Evolutionary conservation across 768 basidiomycete genomes (phyloP), one percentile per base, ranked within the genome.

Genomic region (Lentinula guzmanii): DNA sequence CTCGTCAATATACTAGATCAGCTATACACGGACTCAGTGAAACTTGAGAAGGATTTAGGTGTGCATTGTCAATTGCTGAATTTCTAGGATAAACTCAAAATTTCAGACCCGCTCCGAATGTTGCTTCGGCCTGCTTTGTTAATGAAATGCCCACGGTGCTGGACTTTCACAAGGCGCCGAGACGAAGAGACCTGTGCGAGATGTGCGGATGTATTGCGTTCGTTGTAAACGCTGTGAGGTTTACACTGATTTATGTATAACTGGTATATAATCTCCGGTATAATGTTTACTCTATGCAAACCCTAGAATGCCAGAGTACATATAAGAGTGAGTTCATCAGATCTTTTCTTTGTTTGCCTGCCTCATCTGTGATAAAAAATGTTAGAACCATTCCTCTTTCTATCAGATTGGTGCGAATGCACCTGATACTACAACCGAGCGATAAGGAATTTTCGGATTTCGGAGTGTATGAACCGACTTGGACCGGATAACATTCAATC

Each of bases 111-210:
- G 15, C 43, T 86, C 2, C 74, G 71, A 0, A 73, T 93, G 58
- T 79, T 81, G 13, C 76, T 91, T n/a, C 77, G 79, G 16, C 88
- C 91, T 15, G 83, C 92, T 10, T 74, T 71, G 4, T 63, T 73
- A 56, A 68, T 76, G 21, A 95, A 96, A 71, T 98, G 96, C 70
- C 91, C 94, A 24, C 83, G 95, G 15, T 98, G 96, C 71, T 97
- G 95, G 94, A 88, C 85, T 5, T 89, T 81, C 69, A 86, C 85
- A 2, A 79, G 87, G 13, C 65, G 70, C 10, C 70, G 76, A 43
- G 71, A 76, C 11, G 79, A 86, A 16, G 69, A 70, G 9, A 71
- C 95, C 10, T 96, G 95, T 72, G 62, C 62, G 18, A 81, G 95
- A 65, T 97, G 95, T 63, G 24, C 24, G 41, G 41, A 56, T 21